phyloP scores from a whole-genome alignment of 2,329 filamentous ascomycete genomes.

The Fusarium concolor region DNA sequence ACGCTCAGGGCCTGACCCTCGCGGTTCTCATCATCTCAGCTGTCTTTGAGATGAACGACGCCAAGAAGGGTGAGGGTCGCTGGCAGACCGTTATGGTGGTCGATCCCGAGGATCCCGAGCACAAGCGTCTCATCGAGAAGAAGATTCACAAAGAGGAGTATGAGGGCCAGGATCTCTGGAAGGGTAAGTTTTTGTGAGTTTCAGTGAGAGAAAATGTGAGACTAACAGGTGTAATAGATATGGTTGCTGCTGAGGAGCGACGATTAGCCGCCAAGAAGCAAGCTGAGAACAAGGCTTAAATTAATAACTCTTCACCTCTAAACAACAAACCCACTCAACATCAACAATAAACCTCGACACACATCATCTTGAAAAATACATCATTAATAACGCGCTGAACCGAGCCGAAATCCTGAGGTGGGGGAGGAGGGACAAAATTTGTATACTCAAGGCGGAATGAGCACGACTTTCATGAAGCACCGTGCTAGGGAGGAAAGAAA shows the following conservation, averaged over 20 bases:
- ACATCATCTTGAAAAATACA: slow-evolving; percentile 11
- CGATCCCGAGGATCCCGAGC: slow-evolving; percentile 83
- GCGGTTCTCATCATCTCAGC: slow-evolving; percentile 85
- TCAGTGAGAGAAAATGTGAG: not conserved
- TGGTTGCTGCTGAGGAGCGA: slow-evolving; percentile 84
- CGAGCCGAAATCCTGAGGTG: slow-evolving; percentile 3
- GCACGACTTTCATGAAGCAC: slow-evolving; percentile 4
- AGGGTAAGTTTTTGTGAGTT: slow-evolving; percentile 65
- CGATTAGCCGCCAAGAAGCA: slow-evolving; percentile 59
- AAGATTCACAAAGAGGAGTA: slow-evolving; percentile 88
- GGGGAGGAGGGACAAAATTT: slow-evolving; percentile 6
- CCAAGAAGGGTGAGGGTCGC: slow-evolving; percentile 77
- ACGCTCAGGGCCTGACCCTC: slow-evolving; percentile 89
- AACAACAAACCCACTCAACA: not conserved
- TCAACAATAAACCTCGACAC: not conserved
- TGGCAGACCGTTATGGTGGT: slow-evolving; percentile 88
- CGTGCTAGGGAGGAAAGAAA: not conserved
- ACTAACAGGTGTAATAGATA: slow-evolving; percentile 64
- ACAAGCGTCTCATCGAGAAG: slow-evolving; percentile 88
- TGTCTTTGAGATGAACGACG: slow-evolving; percentile 83
- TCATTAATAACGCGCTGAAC: slow-evolving; percentile 21
- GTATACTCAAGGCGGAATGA: slow-evolving; percentile 6
- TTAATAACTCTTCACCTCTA: not conserved
- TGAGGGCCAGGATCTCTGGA: slow-evolving; percentile 93
- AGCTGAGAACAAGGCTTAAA: slow-evolving; percentile 41